Evolutionary conservation across 306 rosid genomes (phyloP).

Genomic region (Prunus dulcis): DNA sequence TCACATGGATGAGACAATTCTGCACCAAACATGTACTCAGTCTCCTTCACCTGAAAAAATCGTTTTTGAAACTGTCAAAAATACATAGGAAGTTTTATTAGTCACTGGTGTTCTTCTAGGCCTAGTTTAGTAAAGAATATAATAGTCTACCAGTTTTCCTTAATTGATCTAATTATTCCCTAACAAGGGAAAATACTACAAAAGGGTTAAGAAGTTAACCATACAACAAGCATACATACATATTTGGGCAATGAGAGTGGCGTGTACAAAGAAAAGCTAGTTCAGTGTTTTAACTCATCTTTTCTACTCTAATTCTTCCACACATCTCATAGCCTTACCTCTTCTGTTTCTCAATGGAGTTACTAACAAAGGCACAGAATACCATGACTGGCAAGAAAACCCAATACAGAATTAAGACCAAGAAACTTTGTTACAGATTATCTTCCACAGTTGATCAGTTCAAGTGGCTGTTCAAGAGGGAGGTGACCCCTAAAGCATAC

Average conservation of each 20-base stretch:
- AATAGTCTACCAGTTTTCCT: no score
- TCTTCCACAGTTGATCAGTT: conserved; percentile 12
- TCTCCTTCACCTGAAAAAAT: neutral
- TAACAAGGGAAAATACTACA: no score
- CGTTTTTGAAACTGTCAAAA: neutral
- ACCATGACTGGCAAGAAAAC: neutral
- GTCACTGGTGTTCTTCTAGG: no score
- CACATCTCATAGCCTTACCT: no score
- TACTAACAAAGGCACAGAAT: neutral
- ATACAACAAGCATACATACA: no score
- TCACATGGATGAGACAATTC: conserved; percentile 21
- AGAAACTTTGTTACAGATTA: conserved; percentile 31
- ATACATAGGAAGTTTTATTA: neutral
- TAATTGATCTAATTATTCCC: no score
- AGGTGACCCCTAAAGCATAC: conserved; percentile 15
- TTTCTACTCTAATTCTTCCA: no score
- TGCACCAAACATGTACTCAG: neutral
- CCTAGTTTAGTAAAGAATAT: no score
- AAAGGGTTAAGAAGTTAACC: no score
- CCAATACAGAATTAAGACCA: conserved; percentile 28
- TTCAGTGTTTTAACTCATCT: no score
- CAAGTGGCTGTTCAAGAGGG: conserved; percentile 14
- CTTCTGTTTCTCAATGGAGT: conserved; percentile 21
- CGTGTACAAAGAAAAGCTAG: no score
- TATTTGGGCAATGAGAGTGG: no score